These are phyloP conservation scores for Candida incommunis DNA, from an alignment of 805 yeast species.

Conservation along the genomic window DNA sequence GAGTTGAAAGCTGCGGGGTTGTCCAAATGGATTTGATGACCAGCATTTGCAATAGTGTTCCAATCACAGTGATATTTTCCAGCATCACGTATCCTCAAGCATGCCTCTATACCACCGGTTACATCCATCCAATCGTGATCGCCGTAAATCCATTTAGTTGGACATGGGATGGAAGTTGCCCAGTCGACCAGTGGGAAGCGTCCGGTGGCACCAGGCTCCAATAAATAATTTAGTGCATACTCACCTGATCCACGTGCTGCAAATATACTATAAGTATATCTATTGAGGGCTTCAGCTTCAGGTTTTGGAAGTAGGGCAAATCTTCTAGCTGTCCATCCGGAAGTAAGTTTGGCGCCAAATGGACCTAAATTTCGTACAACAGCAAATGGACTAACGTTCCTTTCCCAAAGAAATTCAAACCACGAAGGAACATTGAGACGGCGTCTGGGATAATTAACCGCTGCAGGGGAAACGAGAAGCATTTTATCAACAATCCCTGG, in stretches of 20 bases:
- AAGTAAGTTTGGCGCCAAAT: slow-evolving; percentile 69
- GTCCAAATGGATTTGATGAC: slow-evolving; percentile 65
- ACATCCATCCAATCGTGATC: slow-evolving; percentile 56
- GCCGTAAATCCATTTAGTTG: slow-evolving; percentile 78
- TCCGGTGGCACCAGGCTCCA: slow-evolving; percentile 88
- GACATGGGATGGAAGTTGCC: slow-evolving; percentile 37
- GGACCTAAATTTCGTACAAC: slow-evolving; percentile 68
- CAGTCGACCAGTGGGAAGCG: slow-evolving; percentile 52
- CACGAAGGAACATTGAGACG: slow-evolving; percentile 50
- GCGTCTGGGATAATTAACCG: slow-evolving; percentile 31
- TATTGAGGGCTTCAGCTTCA: slow-evolving; percentile 47
- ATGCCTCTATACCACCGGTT: slow-evolving; percentile 25
- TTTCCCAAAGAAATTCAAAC: slow-evolving; percentile 74
- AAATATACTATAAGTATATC: slow-evolving; percentile 73
- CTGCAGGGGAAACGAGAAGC: slow-evolving; percentile 84
- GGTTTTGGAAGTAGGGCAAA: slow-evolving; percentile 40
- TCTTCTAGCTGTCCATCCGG: slow-evolving; percentile 80
- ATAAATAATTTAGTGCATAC: slow-evolving; percentile 67
- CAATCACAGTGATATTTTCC: slow-evolving; percentile 18
- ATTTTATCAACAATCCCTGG: slow-evolving; percentile 53
- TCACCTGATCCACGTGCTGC: slow-evolving; percentile 87
- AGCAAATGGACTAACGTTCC: slow-evolving; percentile 72
- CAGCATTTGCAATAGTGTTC: slow-evolving; percentile 35
- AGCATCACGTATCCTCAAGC: slow-evolving; percentile 10
- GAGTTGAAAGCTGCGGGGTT: slow-evolving; percentile 39